These are phyloP conservation scores for Metschnikowia similis DNA, from an alignment of 805 yeast species.

Conservation along the genomic window DNA sequence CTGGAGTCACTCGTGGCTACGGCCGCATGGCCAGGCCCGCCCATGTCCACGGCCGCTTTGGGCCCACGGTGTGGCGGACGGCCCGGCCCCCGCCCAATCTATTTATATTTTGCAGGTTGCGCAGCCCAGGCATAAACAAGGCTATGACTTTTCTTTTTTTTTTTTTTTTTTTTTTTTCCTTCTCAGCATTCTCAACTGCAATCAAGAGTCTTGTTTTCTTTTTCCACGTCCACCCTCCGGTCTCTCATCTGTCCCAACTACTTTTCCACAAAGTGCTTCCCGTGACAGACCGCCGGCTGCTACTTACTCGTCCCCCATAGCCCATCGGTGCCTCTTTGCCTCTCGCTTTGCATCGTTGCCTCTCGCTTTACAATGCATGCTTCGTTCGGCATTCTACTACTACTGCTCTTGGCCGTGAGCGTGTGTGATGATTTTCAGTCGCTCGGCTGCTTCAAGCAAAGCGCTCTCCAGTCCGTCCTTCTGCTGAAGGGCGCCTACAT, in stretches of 20 bases:
- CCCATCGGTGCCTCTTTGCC: neutral
- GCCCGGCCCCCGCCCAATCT: neutral
- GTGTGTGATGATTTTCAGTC: conserved; percentile 10
- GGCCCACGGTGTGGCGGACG: neutral
- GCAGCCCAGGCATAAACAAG: conserved; percentile 2
- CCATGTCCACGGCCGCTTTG: neutral
- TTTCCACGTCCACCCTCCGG: neutral
- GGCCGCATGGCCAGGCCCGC: too few species aligned
- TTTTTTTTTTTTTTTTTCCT: conserved; percentile 1
- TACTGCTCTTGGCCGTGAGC: conserved; percentile 7
- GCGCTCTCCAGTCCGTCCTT: conserved; percentile 22
- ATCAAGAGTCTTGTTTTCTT: neutral
- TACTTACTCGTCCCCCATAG: neutral
- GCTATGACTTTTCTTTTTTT: conserved; percentile 1
- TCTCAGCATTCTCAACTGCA: neutral
- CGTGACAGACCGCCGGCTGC: neutral
- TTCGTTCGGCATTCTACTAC: conserved; percentile 4
- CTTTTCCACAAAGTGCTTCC: neutral
- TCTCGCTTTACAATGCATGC: neutral
- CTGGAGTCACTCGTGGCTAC: too few species aligned
- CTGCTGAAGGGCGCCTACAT: conserved; percentile 44
- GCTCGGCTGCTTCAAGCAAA: conserved; percentile 15
- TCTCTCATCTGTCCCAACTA: neutral
- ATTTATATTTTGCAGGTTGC: conserved; percentile 3
- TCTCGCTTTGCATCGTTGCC: neutral